Percentiles rank a stretch among this genome's conserved stretches.
Conservation (phyloP, 2,329 filamentous ascomycete genomes). For the Aspergillus texensis region DNA sequence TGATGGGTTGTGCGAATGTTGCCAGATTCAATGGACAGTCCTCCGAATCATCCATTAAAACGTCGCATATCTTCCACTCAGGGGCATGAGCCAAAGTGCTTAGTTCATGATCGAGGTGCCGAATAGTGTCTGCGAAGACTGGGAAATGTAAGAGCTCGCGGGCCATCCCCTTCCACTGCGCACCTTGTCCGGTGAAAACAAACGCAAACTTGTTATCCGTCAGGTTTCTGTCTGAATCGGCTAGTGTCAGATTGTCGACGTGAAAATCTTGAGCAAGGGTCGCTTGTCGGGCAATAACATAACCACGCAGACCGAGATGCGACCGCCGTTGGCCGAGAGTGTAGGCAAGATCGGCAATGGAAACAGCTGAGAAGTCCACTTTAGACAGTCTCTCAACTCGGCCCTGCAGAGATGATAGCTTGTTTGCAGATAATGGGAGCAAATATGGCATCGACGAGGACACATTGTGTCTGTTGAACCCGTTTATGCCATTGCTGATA, state of each 20-base stretch:
- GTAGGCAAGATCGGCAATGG: not conserved
- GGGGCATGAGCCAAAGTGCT: not conserved
- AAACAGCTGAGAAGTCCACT: not conserved
- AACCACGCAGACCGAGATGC: conserved; percentile 15
- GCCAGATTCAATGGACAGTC: not conserved
- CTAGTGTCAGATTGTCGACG: not conserved
- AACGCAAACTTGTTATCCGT: conserved; percentile 10
- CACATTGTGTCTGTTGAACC: not conserved
- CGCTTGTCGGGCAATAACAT: not conserved
- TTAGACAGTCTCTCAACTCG: not conserved
- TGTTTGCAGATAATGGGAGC: not conserved
- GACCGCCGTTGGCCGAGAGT: conserved; percentile 8
- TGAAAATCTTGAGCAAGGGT: too few relatives aligned
- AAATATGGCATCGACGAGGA: not conserved
- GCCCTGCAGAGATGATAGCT: not conserved
- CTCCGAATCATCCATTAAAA: not conserved
- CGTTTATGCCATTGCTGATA: not conserved
- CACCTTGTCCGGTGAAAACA: conserved; percentile 26
- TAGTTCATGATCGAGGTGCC: not conserved
- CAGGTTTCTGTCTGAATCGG: not conserved
- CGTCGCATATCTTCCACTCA: not conserved
- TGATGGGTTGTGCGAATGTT: not conserved
- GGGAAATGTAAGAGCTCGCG: conserved; percentile 22
- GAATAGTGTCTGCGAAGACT: conserved; percentile 19
- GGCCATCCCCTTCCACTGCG: conserved; percentile 24